These are phyloP conservation scores for Candida pseudoviswanathii DNA, from an alignment of 1,139 yeast genomes.

Conservation along the genomic window DNA sequence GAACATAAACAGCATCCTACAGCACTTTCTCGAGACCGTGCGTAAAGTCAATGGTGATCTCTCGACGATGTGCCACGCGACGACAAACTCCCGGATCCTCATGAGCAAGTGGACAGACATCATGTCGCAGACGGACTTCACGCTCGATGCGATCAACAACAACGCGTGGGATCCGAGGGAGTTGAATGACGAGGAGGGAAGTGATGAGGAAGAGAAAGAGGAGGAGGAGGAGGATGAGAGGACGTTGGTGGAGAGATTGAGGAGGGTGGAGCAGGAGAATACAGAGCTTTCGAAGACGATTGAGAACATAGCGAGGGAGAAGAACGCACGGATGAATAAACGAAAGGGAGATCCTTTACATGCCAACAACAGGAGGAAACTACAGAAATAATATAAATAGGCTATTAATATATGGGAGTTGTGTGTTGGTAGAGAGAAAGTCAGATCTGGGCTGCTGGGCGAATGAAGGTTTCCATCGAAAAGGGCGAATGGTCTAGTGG, in stretches of 20 bases:
- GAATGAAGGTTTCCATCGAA: not conserved
- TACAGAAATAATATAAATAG: not conserved
- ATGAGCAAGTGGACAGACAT: slow-evolving; percentile 50
- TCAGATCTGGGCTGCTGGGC: not conserved
- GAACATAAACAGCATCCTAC: slow-evolving; percentile 33
- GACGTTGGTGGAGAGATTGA: slow-evolving; percentile 27
- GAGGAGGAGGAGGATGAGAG: slow-evolving; percentile 30
- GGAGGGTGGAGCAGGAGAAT: slow-evolving; percentile 30
- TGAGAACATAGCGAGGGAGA: slow-evolving; percentile 25
- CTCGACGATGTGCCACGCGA: slow-evolving; percentile 31
- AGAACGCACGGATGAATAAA: slow-evolving; percentile 19
- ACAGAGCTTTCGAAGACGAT: slow-evolving; percentile 28
- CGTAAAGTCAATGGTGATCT: slow-evolving; percentile 31
- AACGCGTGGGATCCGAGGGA: slow-evolving; percentile 38
- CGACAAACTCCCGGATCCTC: slow-evolving; percentile 38
- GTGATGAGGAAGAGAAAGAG: slow-evolving; percentile 26
- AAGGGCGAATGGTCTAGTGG: slow-evolving; percentile 2
- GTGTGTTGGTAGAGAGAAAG: too few relatives aligned
- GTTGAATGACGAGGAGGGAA: slow-evolving; percentile 8
- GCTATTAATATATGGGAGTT: too few relatives aligned
- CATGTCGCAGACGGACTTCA: slow-evolving; percentile 48
- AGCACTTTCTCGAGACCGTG: slow-evolving; percentile 30
- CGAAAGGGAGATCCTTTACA: slow-evolving; percentile 21
- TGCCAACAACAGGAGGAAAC: not conserved
- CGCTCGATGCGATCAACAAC: slow-evolving; percentile 37